Conservation (phyloP, 2,329 filamentous ascomycete species). For the Ophiostoma ips region DNA sequence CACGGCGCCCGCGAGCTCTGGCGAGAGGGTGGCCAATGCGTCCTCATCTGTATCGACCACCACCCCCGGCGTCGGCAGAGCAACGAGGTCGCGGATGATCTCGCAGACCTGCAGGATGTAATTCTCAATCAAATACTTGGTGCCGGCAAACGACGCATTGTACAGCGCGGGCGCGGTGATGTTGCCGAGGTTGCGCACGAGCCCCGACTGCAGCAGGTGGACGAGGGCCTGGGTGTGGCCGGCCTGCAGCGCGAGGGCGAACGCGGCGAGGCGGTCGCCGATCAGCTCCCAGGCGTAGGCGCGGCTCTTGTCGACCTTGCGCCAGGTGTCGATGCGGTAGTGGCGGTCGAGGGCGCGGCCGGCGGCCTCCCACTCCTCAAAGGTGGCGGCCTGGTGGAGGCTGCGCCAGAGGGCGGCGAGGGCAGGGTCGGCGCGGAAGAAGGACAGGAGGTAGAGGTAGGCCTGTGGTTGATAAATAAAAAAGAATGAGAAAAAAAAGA, state of each 20-base stretch:
- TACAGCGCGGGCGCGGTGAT: conserved; percentile 72
- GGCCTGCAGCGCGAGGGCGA: conserved; percentile 10
- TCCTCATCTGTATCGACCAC: neutral
- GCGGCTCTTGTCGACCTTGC: conserved; percentile 64
- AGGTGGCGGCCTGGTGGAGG: conserved; percentile 22
- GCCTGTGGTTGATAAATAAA: neutral
- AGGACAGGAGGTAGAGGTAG: neutral
- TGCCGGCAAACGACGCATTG: conserved; percentile 74
- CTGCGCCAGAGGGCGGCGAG: conserved; percentile 40
- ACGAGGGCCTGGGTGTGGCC: conserved; percentile 62
- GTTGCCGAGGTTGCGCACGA: conserved; percentile 79
- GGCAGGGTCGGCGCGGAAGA: conserved; percentile 5
- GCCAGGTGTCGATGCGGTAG: conserved; percentile 63
- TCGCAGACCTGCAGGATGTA: conserved; percentile 77
- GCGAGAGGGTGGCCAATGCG: neutral
- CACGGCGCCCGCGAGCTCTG: conserved; percentile 12
- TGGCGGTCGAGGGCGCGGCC: conserved; percentile 71
- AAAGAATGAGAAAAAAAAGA: neutral
- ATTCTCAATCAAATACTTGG: conserved; percentile 81
- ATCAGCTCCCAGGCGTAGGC: conserved; percentile 83
- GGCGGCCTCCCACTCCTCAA: conserved; percentile 78
- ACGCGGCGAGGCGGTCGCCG: conserved; percentile 45
- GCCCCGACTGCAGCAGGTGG: conserved; percentile 64
- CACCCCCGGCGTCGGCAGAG: conserved; percentile 36
- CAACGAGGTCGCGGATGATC: conserved; percentile 62